These are phyloP conservation scores for Volvariella volvacea DNA, from an alignment of 1,284 basidiomycete genomes.

Conservation along the genomic window DNA sequence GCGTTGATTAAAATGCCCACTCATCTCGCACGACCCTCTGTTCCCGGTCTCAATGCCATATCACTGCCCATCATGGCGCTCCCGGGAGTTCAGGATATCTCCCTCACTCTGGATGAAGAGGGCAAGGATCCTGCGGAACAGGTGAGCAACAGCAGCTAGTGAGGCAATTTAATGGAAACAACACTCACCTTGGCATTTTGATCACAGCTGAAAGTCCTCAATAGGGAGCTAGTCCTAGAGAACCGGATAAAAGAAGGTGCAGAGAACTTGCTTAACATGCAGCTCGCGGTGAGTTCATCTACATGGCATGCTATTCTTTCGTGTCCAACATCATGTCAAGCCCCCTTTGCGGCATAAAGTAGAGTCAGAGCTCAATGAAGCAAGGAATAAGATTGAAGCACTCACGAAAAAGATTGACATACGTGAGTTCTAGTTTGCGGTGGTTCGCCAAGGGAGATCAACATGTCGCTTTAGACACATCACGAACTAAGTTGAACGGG, in stretches of 20 bases:
- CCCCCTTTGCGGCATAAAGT: conserved; percentile 65
- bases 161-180: no score
- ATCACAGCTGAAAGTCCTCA: conserved; percentile 59
- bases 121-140: conserved; percentile 39
- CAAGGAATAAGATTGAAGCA: conserved; percentile 63
- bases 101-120: conserved; percentile 33
- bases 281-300: conserved; percentile 44
- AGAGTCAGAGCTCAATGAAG: conserved; percentile 68
- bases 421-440: conserved; percentile 31
- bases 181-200: not conserved
- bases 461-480: conserved; percentile 24
- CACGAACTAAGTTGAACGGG: conserved; percentile 25
- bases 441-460: not conserved
- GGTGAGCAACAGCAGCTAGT: conserved; percentile 20
- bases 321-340: conserved; percentile 25
- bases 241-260: conserved; percentile 81
- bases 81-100: conserved; percentile 12
- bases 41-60: not conserved
- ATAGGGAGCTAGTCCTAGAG: conserved; percentile 61
- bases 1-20: conserved; percentile 2
- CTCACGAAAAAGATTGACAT: conserved; percentile 59
- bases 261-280: conserved; percentile 71
- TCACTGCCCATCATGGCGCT: not conserved
- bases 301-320: conserved; percentile 8
- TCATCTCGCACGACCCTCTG: not conserved